Evolutionary conservation across 495 filamentous ascomycete genomes (phyloP).

Genomic region (Articulospora tetracladia): DNA sequence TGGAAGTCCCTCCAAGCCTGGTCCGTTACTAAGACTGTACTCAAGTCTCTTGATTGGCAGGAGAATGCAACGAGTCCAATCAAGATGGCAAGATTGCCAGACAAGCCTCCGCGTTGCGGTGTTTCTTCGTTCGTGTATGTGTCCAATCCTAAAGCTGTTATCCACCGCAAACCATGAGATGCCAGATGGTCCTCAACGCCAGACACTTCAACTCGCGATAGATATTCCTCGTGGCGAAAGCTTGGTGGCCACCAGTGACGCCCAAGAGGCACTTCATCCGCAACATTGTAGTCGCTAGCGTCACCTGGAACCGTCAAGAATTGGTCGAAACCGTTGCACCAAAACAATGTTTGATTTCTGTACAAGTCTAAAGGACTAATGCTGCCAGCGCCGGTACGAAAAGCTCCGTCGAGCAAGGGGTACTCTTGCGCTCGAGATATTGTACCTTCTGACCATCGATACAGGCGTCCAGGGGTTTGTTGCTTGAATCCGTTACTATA

Average conservation of each 20-base stretch:
- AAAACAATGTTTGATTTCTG: conserved; percentile 17
- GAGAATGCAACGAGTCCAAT: conserved; percentile 23
- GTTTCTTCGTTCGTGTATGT: not conserved
- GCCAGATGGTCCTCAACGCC: conserved; percentile 7
- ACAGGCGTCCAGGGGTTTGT: not conserved
- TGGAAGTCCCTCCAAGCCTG: conserved; percentile 13
- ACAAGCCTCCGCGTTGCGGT: conserved; percentile 4
- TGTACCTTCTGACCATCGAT: conserved; percentile 11
- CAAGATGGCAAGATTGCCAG: conserved; percentile 16
- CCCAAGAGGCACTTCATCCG: not conserved
- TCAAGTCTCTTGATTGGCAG: conserved; percentile 6
- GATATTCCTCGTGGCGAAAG: conserved; percentile 10
- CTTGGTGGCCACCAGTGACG: conserved; percentile 18
- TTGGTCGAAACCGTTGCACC: conserved; percentile 9
- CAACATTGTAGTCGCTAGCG: conserved; percentile 9
- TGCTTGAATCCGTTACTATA: not conserved
- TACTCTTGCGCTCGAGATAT: conserved; percentile 5
- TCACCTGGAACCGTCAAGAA: conserved; percentile 16
- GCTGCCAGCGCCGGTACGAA: not conserved
- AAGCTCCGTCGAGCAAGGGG: not conserved
- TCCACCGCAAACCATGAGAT: conserved; percentile 6
- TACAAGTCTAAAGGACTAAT: not conserved
- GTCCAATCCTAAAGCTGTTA: conserved; percentile 6
- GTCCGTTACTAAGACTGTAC: conserved; percentile 12
- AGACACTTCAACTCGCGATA: conserved; percentile 9